phyloP scores from a whole-genome alignment of 441 rosid species.

The Macaranga tanarius region DNA sequence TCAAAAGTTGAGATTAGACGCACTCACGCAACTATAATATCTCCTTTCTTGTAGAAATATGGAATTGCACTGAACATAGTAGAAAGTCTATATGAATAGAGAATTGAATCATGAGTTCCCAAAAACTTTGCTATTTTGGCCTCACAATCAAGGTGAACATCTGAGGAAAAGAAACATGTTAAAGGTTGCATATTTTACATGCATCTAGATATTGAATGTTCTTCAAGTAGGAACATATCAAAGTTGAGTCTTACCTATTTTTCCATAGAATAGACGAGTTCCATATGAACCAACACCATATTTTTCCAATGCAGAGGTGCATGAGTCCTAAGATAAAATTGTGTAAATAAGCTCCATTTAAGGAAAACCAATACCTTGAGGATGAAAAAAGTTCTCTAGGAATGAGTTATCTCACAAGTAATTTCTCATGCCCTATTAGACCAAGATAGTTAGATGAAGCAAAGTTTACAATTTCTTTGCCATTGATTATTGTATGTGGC shows the following conservation, averaged over 20 bases:
- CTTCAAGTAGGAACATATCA: slow-evolving; percentile 6
- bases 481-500: slow-evolving; percentile 71
- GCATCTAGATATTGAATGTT: slow-evolving; percentile 9
- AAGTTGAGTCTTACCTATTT: slow-evolving; percentile 55
- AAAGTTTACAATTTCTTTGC: slow-evolving; percentile 89
- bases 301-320: slow-evolving; percentile 81
- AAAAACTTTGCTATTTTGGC: slow-evolving; percentile 80
- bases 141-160: slow-evolving; percentile 98
- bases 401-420: slow-evolving; percentile 54
- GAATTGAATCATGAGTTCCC: slow-evolving; percentile 89
- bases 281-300: slow-evolving; percentile 99
- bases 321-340: slow-evolving; percentile 60
- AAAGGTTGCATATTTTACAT: slow-evolving; percentile 19
- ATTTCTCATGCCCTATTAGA: slow-evolving; percentile 70
- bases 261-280: slow-evolving; percentile 94
- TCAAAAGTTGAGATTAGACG: slow-evolving; percentile 12
- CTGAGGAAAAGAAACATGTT: slow-evolving; percentile 41
- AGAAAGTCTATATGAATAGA: slow-evolving; percentile 92
- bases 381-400: slow-evolving; percentile 11
- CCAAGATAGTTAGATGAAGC: slow-evolving; percentile 97
- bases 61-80: slow-evolving; percentile 97
- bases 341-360: slow-evolving; percentile 7
- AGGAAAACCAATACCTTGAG: slow-evolving; percentile 8
- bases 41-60: slow-evolving; percentile 93
- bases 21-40: slow-evolving; percentile 88